Evolutionary conservation across 805 yeast genomes (phyloP).

Genomic region (Candida koratica): DNA sequence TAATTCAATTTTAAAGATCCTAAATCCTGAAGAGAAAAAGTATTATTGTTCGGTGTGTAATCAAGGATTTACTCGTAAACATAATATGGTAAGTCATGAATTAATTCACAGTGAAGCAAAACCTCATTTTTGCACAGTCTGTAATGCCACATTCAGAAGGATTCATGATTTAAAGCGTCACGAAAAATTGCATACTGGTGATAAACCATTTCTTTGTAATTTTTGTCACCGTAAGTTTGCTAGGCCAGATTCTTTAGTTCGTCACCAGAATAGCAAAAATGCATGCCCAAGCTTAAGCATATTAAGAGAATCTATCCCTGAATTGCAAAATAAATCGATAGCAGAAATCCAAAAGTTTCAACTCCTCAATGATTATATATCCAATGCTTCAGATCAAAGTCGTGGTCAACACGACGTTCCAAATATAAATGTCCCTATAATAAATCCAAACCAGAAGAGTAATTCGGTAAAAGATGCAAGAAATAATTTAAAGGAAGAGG

Average conservation of each 20-base stretch:
- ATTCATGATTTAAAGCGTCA: slow-evolving; percentile 76
- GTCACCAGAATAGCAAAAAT: slow-evolving; percentile 53
- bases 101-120: slow-evolving; percentile 62
- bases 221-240: slow-evolving; percentile 65
- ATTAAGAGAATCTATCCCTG: slow-evolving; percentile 4
- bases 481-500: neutral
- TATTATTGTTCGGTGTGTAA: slow-evolving; percentile 54
- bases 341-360: slow-evolving; percentile 2
- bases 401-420: neutral
- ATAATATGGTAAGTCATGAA: slow-evolving; percentile 69
- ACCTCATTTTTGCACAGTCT: slow-evolving; percentile 60
- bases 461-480: neutral
- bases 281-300: slow-evolving; percentile 26
- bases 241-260: slow-evolving; percentile 67
- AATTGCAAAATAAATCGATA: slow-evolving; percentile 1
- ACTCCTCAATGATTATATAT: neutral
- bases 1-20: slow-evolving; percentile 8
- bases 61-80: slow-evolving; percentile 66
- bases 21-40: slow-evolving; percentile 9
- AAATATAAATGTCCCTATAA: neutral
- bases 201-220: slow-evolving; percentile 60
- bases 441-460: neutral
- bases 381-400: neutral
- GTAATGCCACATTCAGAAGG: slow-evolving; percentile 62
- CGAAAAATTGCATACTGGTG: slow-evolving; percentile 71